A percentile compares a stretch with the other conserved stretches of the same genome.
These are phyloP conservation scores for Collybiopsis luxurians DNA, from an alignment of 768 basidiomycete species.

Conservation along the genomic window DNA sequence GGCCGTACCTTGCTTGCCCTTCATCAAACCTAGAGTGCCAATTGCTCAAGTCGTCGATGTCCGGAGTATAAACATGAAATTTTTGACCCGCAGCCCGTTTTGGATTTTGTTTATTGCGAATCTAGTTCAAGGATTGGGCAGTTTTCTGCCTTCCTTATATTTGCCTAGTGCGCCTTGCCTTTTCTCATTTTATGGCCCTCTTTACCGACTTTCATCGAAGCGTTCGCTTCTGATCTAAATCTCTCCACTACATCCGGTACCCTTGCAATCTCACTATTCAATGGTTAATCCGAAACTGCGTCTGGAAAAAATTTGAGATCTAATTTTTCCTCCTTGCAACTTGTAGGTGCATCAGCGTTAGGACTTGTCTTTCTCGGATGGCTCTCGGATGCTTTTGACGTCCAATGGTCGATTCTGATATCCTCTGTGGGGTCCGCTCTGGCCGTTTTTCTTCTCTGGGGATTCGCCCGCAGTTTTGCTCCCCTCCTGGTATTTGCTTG, in stretches of 20 bases:
- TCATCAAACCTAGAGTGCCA: constrained; percentile 5
- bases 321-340: no score
- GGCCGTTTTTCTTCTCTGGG: constrained; percentile 7
- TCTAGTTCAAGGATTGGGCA: constrained; percentile 6
- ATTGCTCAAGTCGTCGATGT: constrained; percentile 4
- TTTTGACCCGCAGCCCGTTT: constrained; percentile 1
- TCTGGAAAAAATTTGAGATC: no score
- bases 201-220: neutral
- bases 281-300: neutral
- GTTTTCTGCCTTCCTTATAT: constrained; percentile 6
- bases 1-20: constrained; percentile 3
- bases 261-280: constrained; percentile 8
- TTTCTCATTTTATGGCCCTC: no score
- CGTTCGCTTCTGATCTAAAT: constrained; percentile 9
- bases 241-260: constrained; percentile 1
- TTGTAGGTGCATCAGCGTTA: constrained; percentile 1
- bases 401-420: constrained; percentile 1
- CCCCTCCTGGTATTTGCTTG: constrained; percentile 7
- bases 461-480: neutral
- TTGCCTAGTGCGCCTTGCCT: constrained; percentile 2
- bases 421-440: constrained; percentile 5
- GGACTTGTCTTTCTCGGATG: constrained; percentile 8
- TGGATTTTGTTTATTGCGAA: constrained; percentile 9
- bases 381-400: constrained; percentile 3
- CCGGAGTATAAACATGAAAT: neutral